These are phyloP conservation scores for Alloteropsis semialata DNA, from an alignment of 176 grass and related monocot species.

Conservation along the genomic window DNA sequence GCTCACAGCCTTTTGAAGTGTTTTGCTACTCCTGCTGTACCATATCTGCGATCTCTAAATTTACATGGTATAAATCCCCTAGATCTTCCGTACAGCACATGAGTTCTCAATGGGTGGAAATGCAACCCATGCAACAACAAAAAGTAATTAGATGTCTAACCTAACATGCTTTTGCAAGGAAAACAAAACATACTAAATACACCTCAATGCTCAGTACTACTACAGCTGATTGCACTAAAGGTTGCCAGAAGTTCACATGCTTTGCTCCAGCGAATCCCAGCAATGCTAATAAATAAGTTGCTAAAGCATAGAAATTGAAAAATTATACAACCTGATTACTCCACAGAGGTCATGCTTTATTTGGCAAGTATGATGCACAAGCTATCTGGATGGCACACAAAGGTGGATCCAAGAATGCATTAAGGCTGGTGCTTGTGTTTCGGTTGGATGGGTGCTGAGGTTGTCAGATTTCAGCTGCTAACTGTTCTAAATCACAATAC, in stretches of 20 bases:
- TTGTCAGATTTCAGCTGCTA: not conserved
- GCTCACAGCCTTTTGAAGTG: not conserved
- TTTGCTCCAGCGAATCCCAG: not conserved
- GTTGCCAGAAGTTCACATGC: not conserved
- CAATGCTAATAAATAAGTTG: not conserved
- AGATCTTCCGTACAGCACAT: not conserved
- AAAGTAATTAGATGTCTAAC: not conserved
- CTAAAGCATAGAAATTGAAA: not conserved
- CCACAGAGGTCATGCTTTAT: not conserved
- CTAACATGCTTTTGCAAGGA: not conserved
- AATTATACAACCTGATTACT: not conserved
- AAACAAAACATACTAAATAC: not conserved
- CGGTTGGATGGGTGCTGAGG: not conserved
- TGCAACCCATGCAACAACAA: not conserved
- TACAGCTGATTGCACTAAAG: slow-evolving; percentile 13
- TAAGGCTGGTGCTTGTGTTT: not conserved
- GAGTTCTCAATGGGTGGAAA: slow-evolving; percentile 12
- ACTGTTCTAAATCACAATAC: not conserved
- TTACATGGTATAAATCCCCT: not conserved
- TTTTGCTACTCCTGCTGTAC: not conserved
- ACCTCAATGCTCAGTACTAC: not conserved
- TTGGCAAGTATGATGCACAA: slow-evolving; percentile 13
- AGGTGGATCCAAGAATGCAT: not conserved
- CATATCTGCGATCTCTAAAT: slow-evolving; percentile 5
- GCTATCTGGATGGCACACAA: not conserved